phyloP scores from a whole-genome alignment of 1,284 basidiomycete genomes.

The Moesziomyces antarcticus region DNA sequence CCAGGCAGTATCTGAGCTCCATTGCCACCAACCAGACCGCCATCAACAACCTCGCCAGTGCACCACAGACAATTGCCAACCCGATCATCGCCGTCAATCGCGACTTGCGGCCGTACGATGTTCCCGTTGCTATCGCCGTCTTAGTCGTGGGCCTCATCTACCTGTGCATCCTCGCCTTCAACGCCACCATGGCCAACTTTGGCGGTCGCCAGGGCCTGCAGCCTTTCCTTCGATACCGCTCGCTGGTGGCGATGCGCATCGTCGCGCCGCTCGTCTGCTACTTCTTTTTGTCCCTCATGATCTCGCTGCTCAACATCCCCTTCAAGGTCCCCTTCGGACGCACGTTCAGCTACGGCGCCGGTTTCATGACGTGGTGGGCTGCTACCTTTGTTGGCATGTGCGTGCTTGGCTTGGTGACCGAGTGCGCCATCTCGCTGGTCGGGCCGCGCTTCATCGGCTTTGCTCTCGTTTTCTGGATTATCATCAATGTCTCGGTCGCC shows the following conservation, averaged over 20 bases:
- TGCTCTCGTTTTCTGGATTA: conserved; percentile 57
- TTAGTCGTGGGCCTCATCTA: conserved; percentile 82
- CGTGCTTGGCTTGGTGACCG: conserved; percentile 55
- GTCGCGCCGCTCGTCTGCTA: conserved; percentile 45
- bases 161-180: conserved; percentile 73
- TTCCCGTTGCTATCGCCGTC: conserved; percentile 78
- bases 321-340: conserved; percentile 59
- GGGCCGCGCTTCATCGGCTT: conserved; percentile 59
- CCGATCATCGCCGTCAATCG: conserved; percentile 72
- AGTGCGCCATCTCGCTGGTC: conserved; percentile 54
- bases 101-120: conserved; percentile 77
- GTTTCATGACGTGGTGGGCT: conserved; percentile 61
- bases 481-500: conserved; percentile 58
- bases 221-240: conserved; percentile 48
- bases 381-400: conserved; percentile 56
- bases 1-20: conserved; percentile 40
- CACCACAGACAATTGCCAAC: conserved; percentile 74
- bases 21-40: conserved; percentile 39
- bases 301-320: conserved; percentile 58
- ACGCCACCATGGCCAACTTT: conserved; percentile 55
- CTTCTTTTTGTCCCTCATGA: conserved; percentile 58
- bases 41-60: conserved; percentile 67
- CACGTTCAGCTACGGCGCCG: conserved; percentile 55
- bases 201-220: conserved; percentile 46
- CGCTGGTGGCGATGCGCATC: conserved; percentile 56